Percentiles rank a stretch among this genome's conserved stretches.
phyloP scores from a whole-genome alignment of 176 grass and related monocot genomes.

The Oryza rufipogon region DNA sequence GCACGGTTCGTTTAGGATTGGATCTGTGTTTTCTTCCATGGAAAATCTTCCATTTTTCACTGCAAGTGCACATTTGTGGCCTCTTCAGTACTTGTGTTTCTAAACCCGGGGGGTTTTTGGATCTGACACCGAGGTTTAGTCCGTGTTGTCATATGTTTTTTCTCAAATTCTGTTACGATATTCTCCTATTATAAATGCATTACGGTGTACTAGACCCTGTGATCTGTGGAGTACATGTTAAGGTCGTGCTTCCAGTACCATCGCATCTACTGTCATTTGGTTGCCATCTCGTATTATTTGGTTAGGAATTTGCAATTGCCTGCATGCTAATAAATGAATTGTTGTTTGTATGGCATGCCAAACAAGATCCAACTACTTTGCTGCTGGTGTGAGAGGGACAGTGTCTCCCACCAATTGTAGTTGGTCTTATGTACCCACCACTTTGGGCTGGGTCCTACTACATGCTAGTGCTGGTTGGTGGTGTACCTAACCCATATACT shows the following conservation, averaged over 20 bases:
- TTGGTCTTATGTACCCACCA: slow-evolving; percentile 30
- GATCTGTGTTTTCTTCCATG: background rate
- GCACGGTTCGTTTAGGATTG: background rate
- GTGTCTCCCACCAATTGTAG: slow-evolving; percentile 28
- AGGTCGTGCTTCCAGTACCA: background rate
- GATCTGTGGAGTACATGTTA: background rate
- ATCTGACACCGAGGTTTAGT: slow-evolving; percentile 35
- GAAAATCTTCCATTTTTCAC: background rate
- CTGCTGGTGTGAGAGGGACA: slow-evolving; percentile 34
- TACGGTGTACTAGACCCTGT: background rate
- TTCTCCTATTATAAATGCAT: background rate
- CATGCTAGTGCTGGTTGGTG: too few species aligned
- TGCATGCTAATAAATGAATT: background rate
- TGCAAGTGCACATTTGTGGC: too few species aligned
- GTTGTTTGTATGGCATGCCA: background rate
- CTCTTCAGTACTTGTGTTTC: background rate
- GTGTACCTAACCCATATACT: too few species aligned
- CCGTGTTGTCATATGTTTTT: background rate
- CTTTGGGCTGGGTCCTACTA: background rate
- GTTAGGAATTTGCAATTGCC: background rate
- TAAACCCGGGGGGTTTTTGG: background rate
- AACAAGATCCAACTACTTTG: slow-evolving; percentile 19
- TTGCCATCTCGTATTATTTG: background rate
- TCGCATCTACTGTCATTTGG: background rate
- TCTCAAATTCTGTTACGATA: background rate